Evolutionary conservation across 768 basidiomycete species (phyloP).

Genomic region (Cystobasidium ongulense): DNA sequence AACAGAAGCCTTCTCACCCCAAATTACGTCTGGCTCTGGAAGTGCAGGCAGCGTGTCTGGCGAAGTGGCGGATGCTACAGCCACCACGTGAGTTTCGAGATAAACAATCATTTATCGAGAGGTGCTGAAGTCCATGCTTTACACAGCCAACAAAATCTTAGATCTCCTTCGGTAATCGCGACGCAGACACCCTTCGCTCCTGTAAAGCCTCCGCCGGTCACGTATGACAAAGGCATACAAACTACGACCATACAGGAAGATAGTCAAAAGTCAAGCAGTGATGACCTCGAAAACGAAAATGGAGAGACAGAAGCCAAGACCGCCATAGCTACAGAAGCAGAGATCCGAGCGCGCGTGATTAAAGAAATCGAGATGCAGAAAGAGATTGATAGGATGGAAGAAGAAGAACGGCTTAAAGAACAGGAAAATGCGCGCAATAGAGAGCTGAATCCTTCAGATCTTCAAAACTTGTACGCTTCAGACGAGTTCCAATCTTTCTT

Average conservation of each 20-base stretch:
- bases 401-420: constrained; percentile 68
- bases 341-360: constrained; percentile 66
- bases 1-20: background rate
- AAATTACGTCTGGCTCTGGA: constrained; percentile 9
- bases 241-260: constrained; percentile 27
- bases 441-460: constrained; percentile 84
- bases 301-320: constrained; percentile 69
- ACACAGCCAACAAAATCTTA: background rate
- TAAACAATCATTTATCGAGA: background rate
- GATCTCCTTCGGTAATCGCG: background rate
- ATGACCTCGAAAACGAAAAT: background rate
- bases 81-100: background rate
- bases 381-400: constrained; percentile 29
- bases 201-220: constrained; percentile 30
- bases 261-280: background rate
- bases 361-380: constrained; percentile 58
- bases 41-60: constrained; percentile 20
- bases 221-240: constrained; percentile 42
- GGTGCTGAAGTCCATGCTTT: background rate
- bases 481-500: constrained; percentile 91
- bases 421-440: constrained; percentile 64
- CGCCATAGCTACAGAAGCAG: constrained; percentile 72
- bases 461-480: constrained; percentile 67
- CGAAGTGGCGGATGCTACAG: constrained; percentile 7
- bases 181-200: background rate